Conservation (phyloP, 495 filamentous ascomycete genomes). For the Neohortaea acidophila region DNA sequence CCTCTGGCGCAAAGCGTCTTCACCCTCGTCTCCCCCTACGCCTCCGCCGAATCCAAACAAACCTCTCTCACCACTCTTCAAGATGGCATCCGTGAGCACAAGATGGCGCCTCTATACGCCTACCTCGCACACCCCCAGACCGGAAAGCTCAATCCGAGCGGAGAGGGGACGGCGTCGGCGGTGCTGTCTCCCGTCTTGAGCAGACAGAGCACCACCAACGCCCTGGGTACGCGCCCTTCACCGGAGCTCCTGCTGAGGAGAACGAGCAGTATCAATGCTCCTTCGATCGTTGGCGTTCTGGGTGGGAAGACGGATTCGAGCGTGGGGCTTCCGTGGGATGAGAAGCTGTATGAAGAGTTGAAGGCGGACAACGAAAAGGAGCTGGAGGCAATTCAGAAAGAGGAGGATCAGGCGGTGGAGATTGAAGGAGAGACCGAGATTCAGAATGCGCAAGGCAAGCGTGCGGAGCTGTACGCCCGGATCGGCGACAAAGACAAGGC, state of each 20-base stretch:
- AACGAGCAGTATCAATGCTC: slow-evolving; percentile 15
- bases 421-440: slow-evolving; percentile 94
- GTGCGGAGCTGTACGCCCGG: slow-evolving; percentile 86
- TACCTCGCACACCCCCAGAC: slow-evolving; percentile 89
- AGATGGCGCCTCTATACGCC: slow-evolving; percentile 94
- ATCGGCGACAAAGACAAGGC: slow-evolving; percentile 97
- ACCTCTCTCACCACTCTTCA: slow-evolving; percentile 67
- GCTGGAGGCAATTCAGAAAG: slow-evolving; percentile 81
- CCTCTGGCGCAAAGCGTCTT: slow-evolving; percentile 92
- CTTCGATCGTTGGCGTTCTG: slow-evolving; percentile 14
- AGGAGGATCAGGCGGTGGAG: slow-evolving; percentile 58
- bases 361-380: slow-evolving; percentile 81
- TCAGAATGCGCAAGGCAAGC: slow-evolving; percentile 77
- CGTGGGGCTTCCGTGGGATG: slow-evolving; percentile 74
- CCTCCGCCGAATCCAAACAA: slow-evolving; percentile 50
- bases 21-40: slow-evolving; percentile 79
- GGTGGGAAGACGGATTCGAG: slow-evolving; percentile 14
- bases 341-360: slow-evolving; percentile 68
- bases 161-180: slow-evolving; percentile 41
- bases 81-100: slow-evolving; percentile 80
- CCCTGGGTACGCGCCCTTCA: not conserved
- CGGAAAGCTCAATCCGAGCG: slow-evolving; percentile 66
- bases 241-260: slow-evolving; percentile 21
- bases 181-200: slow-evolving; percentile 2
- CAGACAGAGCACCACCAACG: slow-evolving; percentile 3